Evolutionary conservation across 176 grass and related monocot genomes (phyloP).

Genomic region (Bolboschoenus planiculmis): DNA sequence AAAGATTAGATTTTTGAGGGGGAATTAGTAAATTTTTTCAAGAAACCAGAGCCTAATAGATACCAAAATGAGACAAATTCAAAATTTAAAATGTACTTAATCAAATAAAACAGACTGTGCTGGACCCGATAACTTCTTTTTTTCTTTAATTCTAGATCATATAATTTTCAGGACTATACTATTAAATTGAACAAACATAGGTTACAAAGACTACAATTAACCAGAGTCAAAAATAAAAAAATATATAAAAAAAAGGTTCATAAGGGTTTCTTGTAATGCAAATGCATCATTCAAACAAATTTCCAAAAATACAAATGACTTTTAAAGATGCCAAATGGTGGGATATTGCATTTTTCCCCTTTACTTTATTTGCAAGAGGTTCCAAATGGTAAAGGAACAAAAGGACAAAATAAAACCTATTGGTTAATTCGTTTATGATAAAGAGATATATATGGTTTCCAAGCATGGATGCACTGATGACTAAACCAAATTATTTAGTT

Average conservation of each 20-base stretch:
- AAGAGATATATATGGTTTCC: neutral
- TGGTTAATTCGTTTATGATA: neutral
- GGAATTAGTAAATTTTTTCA: neutral
- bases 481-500: conserved; percentile 8
- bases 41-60: neutral
- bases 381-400: neutral
- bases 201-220: neutral
- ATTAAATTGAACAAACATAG: neutral
- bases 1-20: neutral
- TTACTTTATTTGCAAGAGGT: neutral
- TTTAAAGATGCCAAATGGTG: conserved; percentile 8
- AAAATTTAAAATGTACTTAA: neutral
- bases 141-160: neutral
- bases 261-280: neutral
- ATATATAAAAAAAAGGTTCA: neutral
- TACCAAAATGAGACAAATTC: neutral
- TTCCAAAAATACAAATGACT: neutral
- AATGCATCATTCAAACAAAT: neutral
- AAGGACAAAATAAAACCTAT: conserved; percentile 4
- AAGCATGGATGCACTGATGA: neutral
- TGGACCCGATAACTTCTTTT: neutral
- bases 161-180: neutral
- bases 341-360: neutral
- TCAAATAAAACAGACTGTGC: neutral
- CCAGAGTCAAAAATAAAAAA: neutral